Base-by-base conservation (phyloP, 305 asterid species). In the Ruellia speciosa region DNA sequence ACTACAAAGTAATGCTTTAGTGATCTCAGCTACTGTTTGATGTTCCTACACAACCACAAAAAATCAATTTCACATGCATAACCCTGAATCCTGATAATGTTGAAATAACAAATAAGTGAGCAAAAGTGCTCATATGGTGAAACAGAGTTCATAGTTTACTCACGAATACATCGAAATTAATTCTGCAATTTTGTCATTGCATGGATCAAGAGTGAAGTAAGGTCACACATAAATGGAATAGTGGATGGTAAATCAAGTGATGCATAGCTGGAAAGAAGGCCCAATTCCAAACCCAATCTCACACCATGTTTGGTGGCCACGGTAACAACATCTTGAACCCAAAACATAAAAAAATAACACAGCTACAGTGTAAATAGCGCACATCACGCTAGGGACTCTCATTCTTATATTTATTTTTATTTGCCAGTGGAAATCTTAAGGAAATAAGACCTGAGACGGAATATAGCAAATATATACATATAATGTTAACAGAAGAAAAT, bases 21-120 rank as follows among this genome's bases (percentile, higher is more conserved):
- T 10, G 41, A 52, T 49, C 48, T 56, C 40, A 39, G 62, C 40
- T 48, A 58, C 59, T 24, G 43, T 49, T 2, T 15, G 52, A 45
- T 40, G 63, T 52, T 61, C 72, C 79, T 63, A 45, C 59, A 64
- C 48, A 72, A n/a, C 18, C 16, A 63, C 52, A 50, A 49, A 53
- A 37, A 24, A 43, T 17, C 64, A 64, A 12, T 18, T 37, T 60
- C 54, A 7, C 14, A 8, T 1, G n/a, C 31, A 20, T 13, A 64
- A 49, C 56, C 33, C 28, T 17, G 13, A 49, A 24, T 24, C 31
- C 4, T 40, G 41, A 37, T 37, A 37, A 37, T 37, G 9, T 10
- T 54, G 46, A 34, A 28, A 37, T 52, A 18, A 51, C 8, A 18
- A 47, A 14, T 8, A 28, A 39, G 50, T 52, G 43, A 47, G 54